Evolutionary conservation across 1,284 basidiomycete genomes (phyloP), one percentile per base, ranked within the genome.

Genomic region (Moesziomyces globuligerus): DNA sequence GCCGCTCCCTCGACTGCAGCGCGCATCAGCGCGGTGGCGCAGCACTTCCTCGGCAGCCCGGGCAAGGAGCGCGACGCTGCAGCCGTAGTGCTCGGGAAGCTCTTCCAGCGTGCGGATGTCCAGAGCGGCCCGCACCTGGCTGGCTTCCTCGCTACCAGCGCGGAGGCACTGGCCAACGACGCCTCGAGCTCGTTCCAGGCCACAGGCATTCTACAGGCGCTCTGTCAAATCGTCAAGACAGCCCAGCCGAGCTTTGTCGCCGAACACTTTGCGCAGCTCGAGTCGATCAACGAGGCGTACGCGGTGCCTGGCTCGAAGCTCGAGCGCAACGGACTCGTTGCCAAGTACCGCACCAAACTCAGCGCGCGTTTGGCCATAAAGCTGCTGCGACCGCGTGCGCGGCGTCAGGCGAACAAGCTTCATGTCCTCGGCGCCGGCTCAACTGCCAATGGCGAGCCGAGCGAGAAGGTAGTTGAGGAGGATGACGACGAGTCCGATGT

Each of bases 61-160:
- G 93, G 93, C 3, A 84, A 93, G 47, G 93, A 94, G 76, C 86
- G 92, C 21, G 90, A 93, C 61, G 89, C 87, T n/a, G 74, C 90
- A 89, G 54, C 89, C 87, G 7, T 82, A 88, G 28, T 93, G 39
- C 85, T 95, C 9, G 89, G 91, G 4, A 86, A 88, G 38, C 83
- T 93, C 11, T 94, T 91, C 72, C 88, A 87, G 82, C 89, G 92
- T 20, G 61, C 42, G n/a, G 79, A 80, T 37, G 68, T 74, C 3
- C 65, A 65, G 23, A 47, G 55, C 0, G 34, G 34, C 13, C 18
- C 37, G 1, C 29, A 42, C 4, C 52, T 80, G 7, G 15, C 20
- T 11, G 34, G 34, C 7, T 67, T 67, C 34, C 40, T 71, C 2
- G 18, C 21, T 8, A 23, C 45, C 42, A 61, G 61, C 48, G 10